Evolutionary conservation across 2,329 filamentous ascomycete genomes (phyloP), one percentile per base, ranked within the genome.

Genomic region (Aaosphaeria arxii): DNA sequence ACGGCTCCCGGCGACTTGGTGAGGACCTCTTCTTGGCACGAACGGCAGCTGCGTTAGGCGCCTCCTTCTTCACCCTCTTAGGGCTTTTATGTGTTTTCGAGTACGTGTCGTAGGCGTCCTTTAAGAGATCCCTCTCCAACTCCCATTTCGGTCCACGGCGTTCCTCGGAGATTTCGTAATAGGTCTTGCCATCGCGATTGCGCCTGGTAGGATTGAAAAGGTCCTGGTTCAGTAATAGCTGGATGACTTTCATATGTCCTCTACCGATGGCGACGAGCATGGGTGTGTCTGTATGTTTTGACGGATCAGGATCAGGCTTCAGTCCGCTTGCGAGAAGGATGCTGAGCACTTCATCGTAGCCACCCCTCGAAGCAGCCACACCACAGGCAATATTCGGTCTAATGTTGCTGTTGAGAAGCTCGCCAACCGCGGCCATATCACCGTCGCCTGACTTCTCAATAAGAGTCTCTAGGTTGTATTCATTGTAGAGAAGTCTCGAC

Each of bases 261-360:
- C 92, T 87, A 11, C 94, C 92, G 55, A 99, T 96, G 1, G 94
- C 91, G 49, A 91, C 91, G 35, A 96, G 81, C 77, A 99, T 95
- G 1, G 94, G 94, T 1, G 92, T 97, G 44, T 91, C 87, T 61
- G 88, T 86, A 48, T 94, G 91, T 39, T 90, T 90, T 58, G 94
- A 89, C 6, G 82, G 78, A 59, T 86, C 78, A 13, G 82, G 79
- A 47, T 75, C 71, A 35, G 74, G 71, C 49, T 72, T 70, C 7
- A 72, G 54, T 24, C 67, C 74, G 49, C 77, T 72, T 11, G 74
- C 77, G 48, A 82, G 69, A 32, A 82, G 68, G 52, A 96, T 80
- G 62, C 91, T 89, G 52, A 96, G 83, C 28, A 95, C 88, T 48
- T 92, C 83, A 58, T 91, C 86, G 63, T 99, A 92, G 1, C 94